These are phyloP conservation scores for Cinnamomum chago DNA, from an alignment of 164 flowering plant species.

Conservation along the genomic window DNA sequence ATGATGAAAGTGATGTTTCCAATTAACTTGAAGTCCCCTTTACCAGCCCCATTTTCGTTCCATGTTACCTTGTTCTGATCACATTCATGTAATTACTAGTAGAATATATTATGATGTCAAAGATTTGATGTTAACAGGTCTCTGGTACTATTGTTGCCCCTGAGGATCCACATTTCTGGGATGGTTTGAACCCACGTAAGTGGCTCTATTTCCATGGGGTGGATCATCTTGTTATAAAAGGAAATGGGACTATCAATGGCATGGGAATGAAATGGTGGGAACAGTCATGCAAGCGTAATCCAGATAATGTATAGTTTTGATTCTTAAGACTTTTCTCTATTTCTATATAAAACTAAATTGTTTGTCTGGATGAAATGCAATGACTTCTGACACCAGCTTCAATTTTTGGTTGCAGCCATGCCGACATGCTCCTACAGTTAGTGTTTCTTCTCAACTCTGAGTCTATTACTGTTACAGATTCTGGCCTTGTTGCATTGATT, in stretches of 20 bases:
- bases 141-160: conserved; percentile 75
- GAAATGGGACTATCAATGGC: conserved; percentile 75
- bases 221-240: conserved; percentile 60
- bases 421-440: conserved; percentile 82
- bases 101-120: background rate
- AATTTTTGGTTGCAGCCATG: conserved; percentile 64
- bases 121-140: conserved; percentile 36
- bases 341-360: background rate
- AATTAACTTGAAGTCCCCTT: background rate
- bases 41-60: background rate
- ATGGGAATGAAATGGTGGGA: conserved; percentile 95
- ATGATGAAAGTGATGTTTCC: background rate
- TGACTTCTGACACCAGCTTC: conserved; percentile 13
- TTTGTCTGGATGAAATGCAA: background rate
- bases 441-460: conserved; percentile 19
- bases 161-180: conserved; percentile 64
- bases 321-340: background rate
- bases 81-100: background rate
- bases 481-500: background rate
- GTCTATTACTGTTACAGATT: background rate
- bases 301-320: conserved; percentile 40
- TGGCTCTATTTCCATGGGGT: conserved; percentile 84
- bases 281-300: conserved; percentile 72
- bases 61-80: no score
- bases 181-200: conserved; percentile 51